phyloP scores from a whole-genome alignment of 2,329 filamentous ascomycete species.

The Fusarium circinatum region DNA sequence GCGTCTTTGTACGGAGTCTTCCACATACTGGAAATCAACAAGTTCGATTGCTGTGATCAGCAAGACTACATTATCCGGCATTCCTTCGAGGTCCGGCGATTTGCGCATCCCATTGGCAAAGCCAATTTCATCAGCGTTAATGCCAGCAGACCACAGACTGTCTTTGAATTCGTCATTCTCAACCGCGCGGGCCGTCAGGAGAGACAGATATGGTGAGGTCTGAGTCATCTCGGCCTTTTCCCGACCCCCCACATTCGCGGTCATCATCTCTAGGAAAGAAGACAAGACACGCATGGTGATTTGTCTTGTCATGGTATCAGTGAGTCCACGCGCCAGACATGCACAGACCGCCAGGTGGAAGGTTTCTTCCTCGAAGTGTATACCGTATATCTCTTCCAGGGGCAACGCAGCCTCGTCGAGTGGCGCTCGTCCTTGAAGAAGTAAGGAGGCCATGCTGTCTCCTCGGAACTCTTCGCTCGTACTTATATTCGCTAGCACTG shows the following conservation, averaged over 20 bases:
- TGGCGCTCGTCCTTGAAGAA: slow-evolving; percentile 69
- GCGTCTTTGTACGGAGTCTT: slow-evolving; percentile 69
- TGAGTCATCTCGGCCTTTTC: slow-evolving; percentile 32
- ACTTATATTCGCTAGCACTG: slow-evolving; percentile 71
- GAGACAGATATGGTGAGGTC: slow-evolving; percentile 67
- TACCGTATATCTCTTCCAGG: slow-evolving; percentile 72
- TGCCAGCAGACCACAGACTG: slow-evolving; percentile 68
- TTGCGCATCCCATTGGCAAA: slow-evolving; percentile 40
- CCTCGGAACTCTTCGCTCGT: slow-evolving; percentile 68
- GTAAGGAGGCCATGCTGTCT: slow-evolving; percentile 66
- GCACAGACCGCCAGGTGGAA: slow-evolving; percentile 76
- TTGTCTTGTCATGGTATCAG: slow-evolving; percentile 68
- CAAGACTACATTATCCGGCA: slow-evolving; percentile 70
- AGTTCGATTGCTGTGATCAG: slow-evolving; percentile 71
- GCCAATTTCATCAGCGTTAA: slow-evolving; percentile 54
- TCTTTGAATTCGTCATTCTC: slow-evolving; percentile 70
- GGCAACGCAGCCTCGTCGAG: slow-evolving; percentile 70
- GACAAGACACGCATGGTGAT: slow-evolving; percentile 69
- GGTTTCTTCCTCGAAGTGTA: slow-evolving; percentile 71
- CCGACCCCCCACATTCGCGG: slow-evolving; percentile 32
- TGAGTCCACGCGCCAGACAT: slow-evolving; percentile 71
- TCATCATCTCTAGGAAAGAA: slow-evolving; percentile 63
- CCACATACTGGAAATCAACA: slow-evolving; percentile 73
- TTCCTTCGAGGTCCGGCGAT: slow-evolving; percentile 51
- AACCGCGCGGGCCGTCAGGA: slow-evolving; percentile 67